Evolutionary conservation across 192 early-diverging fungal genomes (phyloP).

Genomic region (Entomortierella lignicola): DNA sequence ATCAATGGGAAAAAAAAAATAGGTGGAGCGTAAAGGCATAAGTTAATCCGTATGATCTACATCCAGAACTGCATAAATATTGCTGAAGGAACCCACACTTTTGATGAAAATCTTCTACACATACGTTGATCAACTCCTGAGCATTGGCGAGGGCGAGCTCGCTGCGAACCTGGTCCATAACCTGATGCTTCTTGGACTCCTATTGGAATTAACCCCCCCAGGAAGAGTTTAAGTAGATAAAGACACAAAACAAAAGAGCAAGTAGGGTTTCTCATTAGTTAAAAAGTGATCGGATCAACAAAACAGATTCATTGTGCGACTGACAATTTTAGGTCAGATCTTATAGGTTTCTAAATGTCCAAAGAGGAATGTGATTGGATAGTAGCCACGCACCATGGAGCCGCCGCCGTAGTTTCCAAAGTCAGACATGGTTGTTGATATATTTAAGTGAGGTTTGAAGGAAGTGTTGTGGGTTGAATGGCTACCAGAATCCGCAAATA

Average conservation of each 20-base stretch:
- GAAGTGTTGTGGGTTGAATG: neutral
- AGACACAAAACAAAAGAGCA: no score
- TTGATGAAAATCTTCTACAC: conserved; percentile 7
- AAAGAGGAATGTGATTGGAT: neutral
- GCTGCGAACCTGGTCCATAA: conserved; percentile 80
- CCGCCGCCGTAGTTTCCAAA: conserved; percentile 52
- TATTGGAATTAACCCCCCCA: neutral
- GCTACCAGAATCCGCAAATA: neutral
- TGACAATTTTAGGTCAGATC: no score
- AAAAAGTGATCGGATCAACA: neutral
- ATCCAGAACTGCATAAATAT: no score
- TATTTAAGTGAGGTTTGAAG: neutral
- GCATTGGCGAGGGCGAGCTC: conserved; percentile 86
- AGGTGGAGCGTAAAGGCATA: neutral
- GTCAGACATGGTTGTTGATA: conserved; percentile 45
- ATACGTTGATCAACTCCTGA: conserved; percentile 83
- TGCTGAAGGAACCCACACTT: no score
- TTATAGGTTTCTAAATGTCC: neutral
- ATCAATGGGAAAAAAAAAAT: neutral
- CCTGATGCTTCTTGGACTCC: conserved; percentile 74
- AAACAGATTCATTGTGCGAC: neutral
- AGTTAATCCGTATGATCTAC: no score
- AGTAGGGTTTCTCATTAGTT: neutral
- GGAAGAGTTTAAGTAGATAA: no score
- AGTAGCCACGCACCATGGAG: conserved; percentile 41